These are phyloP conservation scores for Aspergillus sojae DNA, from an alignment of 2,329 filamentous ascomycete species.

Conservation along the genomic window DNA sequence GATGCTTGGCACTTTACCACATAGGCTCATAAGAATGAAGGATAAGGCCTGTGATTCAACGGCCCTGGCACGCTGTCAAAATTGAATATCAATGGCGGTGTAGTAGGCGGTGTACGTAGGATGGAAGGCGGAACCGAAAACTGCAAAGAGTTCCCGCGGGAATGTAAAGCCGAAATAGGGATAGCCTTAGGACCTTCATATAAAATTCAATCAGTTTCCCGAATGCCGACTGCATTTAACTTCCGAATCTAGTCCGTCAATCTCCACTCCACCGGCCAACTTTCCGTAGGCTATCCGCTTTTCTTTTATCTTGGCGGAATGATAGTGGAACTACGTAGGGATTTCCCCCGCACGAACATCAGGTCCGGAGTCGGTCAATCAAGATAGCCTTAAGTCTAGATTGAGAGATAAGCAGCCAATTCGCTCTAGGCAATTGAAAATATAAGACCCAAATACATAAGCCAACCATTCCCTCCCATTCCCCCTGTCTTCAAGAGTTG, in stretches of 20 bases:
- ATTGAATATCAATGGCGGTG: no score
- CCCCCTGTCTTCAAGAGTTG: neutral
- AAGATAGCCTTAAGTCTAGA: neutral
- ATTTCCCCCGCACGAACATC: neutral
- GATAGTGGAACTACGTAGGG: neutral
- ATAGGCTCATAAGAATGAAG: no score
- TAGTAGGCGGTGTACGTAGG: no score
- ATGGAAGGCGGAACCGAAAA: neutral
- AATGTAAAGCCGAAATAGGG: neutral
- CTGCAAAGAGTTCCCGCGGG: neutral
- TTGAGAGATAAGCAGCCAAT: neutral
- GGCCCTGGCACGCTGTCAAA: no score
- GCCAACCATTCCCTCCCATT: no score
- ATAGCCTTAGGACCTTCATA: neutral
- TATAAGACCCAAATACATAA: no score
- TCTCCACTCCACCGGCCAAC: neutral
- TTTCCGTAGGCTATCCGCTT: no score
- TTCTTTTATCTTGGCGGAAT: no score
- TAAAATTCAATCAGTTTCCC: neutral
- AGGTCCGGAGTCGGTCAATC: neutral
- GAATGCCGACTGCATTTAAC: no score
- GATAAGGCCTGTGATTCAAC: no score
- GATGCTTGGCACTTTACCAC: no score
- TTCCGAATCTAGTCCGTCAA: no score
- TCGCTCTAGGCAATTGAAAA: neutral